Percentiles rank a stretch among this genome's conserved stretches.
These are phyloP conservation scores for Hygrophila difformis DNA, from an alignment of 257 asterid species.

Conservation along the genomic window DNA sequence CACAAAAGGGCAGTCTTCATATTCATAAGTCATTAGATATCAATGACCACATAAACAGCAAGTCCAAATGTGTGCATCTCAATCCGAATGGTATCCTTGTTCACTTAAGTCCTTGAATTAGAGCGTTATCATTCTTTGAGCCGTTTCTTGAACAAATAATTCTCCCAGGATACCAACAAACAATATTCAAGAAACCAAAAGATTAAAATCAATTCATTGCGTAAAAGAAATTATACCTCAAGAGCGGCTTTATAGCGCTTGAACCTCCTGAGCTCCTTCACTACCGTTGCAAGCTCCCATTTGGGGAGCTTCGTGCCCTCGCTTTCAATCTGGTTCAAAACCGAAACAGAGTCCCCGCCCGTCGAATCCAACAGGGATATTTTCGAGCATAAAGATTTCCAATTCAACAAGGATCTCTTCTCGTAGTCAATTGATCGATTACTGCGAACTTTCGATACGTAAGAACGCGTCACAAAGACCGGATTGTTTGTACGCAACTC, in stretches of 20 bases:
- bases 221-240: constrained; percentile 35
- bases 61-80: no score
- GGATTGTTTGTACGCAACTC: constrained; percentile 21
- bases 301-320: constrained; percentile 50
- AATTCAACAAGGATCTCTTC: constrained; percentile 40
- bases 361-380: constrained; percentile 43
- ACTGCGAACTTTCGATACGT: constrained; percentile 40
- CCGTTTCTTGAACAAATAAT: no score
- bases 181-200: no score
- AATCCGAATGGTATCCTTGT: no score
- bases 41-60: no score
- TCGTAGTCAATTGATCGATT: constrained; percentile 59
- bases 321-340: constrained; percentile 64
- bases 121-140: no score
- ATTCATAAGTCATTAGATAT: no score
- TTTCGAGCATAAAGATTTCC: constrained; percentile 58
- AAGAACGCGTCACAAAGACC: constrained; percentile 35
- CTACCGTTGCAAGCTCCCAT: constrained; percentile 71
- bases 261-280: constrained; percentile 81
- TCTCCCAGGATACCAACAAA: no score
- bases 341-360: constrained; percentile 40
- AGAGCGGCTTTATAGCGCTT: constrained; percentile 66
- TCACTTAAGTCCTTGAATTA: no score
- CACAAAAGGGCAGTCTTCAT: no score
- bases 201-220: background rate